Conservation (phyloP, 1,139 yeast genomes). For the Zygosaccharomyces sapae region DNA sequence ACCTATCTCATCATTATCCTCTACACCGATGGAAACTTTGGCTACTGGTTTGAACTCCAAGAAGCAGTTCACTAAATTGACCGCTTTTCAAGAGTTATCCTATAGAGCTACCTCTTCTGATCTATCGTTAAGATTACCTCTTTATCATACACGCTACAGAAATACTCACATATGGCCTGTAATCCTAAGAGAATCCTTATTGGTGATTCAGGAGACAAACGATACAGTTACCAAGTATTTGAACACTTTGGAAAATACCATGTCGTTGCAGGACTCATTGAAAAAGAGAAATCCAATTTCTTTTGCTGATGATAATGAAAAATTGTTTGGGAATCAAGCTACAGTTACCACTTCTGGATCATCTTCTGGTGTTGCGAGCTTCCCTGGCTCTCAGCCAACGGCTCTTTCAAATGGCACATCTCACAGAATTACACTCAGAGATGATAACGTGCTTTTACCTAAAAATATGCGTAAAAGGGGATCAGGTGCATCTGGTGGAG, state of each 20-base stretch:
- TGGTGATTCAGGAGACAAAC: constrained; percentile 42
- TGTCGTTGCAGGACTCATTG: constrained; percentile 13
- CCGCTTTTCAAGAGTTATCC: constrained; percentile 74
- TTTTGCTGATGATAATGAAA: constrained; percentile 13
- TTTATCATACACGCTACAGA: constrained; percentile 50
- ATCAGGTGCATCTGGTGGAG: constrained; percentile 1
- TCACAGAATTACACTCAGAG: constrained; percentile 25
- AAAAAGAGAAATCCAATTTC: constrained; percentile 6
- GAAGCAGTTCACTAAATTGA: constrained; percentile 54
- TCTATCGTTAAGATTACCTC: constrained; percentile 47
- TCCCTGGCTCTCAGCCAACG: constrained; percentile 18
- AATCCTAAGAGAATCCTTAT: constrained; percentile 56
- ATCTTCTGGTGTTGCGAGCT: constrained; percentile 8
- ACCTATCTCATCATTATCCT: constrained; percentile 61
- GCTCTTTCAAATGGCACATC: constrained; percentile 10
- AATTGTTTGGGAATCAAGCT: constrained; percentile 29
- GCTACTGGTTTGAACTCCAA: constrained; percentile 62
- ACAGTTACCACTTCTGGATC: constrained; percentile 18
- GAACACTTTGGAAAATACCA: constrained; percentile 23
- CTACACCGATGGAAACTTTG: constrained; percentile 71
- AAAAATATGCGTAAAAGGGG: constrained; percentile 9
- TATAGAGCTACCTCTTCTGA: constrained; percentile 51
- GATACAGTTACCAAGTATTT: constrained; percentile 27
- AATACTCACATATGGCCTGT: constrained; percentile 52
- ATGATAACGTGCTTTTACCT: constrained; percentile 23